Evolutionary conservation across 768 basidiomycete genomes (phyloP), one percentile per base, ranked within the genome.

Genomic region (Tephrocybe sp.): DNA sequence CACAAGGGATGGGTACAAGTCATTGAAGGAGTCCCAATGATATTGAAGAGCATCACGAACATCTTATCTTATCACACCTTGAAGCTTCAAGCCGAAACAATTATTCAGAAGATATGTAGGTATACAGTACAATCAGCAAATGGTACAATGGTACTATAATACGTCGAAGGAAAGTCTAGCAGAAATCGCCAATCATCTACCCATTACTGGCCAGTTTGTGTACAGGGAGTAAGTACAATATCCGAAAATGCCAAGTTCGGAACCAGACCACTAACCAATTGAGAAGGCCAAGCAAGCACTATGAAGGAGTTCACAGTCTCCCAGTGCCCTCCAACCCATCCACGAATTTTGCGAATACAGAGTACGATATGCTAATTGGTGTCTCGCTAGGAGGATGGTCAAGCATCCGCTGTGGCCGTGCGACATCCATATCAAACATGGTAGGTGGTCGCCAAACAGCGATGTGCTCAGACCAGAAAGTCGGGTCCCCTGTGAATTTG

Each of bases 321-420:
- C 50, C 38, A 50, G 20, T 52, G n/a, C 37, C 12, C 37, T 57
- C 55, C 17, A 60, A 20, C 20, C 50, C 50, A 17, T 54, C 55
- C 10, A 62, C 45, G 15, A 41, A 43, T 50, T 57, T 51, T 18
- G 61, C 59, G 48, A 62, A 61, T 3, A 50, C 59, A 25, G 58
- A 53, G 30, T 61, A 62, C 4, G 56, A 45, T 12, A 62, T 62
- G 37, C 61, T 62, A 25, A 53, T 52, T 2, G 57, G 55, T 17
- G 57, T 41, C 23, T 61, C 55, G 9, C 25, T 14, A 9, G 43
- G 12, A 12, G 48, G 54, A 15, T 32, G 26, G 25, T 46, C 43
- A 26, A 25, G 20, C 57, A 61, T 58, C 15, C 45, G 45, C 32
- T 51, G 59, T 26, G 59, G 59, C 9, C 57, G 55, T 15, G 59